These are phyloP conservation scores for Stevia rebaudiana DNA, from an alignment of 140 eudicot species.

Conservation along the genomic window DNA sequence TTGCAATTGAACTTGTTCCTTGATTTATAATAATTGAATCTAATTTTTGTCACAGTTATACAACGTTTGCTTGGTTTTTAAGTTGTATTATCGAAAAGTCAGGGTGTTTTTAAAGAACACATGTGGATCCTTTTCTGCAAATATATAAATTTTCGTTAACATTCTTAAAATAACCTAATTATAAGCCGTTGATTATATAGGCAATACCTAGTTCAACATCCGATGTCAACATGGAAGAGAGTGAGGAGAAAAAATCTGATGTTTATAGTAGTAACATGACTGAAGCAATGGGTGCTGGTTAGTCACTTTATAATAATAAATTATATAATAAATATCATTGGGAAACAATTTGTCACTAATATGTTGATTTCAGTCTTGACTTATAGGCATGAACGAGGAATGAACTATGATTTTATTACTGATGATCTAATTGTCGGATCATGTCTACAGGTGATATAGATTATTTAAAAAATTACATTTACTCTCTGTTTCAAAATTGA, in stretches of 20 bases:
- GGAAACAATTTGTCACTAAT: constrained; percentile 4
- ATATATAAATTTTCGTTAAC: not conserved
- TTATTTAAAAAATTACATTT: not conserved
- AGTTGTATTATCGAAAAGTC: not conserved
- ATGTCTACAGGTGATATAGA: constrained; percentile 72
- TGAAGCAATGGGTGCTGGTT: constrained; percentile 97
- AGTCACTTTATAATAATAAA: constrained; percentile 17
- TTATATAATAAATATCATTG: not conserved
- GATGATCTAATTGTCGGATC: constrained; percentile 93
- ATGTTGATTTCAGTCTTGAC: constrained; percentile 60
- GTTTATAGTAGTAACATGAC: constrained; percentile 84
- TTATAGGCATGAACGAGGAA: constrained; percentile 93
- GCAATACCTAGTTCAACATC: constrained; percentile 67
- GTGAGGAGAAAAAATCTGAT: constrained; percentile 63
- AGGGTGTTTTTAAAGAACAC: not conserved
- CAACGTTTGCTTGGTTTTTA: not conserved
- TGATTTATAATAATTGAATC: no score
- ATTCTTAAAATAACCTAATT: not conserved
- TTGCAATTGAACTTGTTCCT: not conserved
- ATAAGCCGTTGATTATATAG: constrained; percentile 28
- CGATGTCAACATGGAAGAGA: constrained; percentile 40
- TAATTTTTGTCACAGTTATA: not conserved
- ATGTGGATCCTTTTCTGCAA: not conserved
- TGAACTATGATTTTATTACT: constrained; percentile 86
- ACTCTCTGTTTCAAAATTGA: not conserved